phyloP scores from a whole-genome alignment of 2,329 filamentous ascomycete species.

The Pseudogymnoascus sp. region DNA sequence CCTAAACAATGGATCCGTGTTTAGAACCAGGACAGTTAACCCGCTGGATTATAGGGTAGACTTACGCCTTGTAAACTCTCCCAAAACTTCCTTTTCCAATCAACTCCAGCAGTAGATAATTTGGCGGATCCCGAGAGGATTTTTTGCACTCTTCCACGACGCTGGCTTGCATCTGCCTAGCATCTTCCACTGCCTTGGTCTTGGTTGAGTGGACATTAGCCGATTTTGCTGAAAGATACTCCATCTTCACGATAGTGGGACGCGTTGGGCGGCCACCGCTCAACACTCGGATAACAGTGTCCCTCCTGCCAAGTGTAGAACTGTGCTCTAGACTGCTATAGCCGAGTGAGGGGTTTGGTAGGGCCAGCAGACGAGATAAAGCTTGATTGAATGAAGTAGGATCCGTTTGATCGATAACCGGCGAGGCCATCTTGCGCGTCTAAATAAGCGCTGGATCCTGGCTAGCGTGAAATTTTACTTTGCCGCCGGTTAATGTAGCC shows the following conservation, averaged over 20 bases:
- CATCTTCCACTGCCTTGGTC: slow-evolving; percentile 60
- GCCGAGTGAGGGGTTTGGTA: neutral
- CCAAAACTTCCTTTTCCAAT: slow-evolving; percentile 72
- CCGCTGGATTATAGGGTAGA: neutral
- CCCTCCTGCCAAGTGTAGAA: neutral
- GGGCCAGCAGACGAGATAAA: neutral
- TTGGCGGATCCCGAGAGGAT: slow-evolving; percentile 52
- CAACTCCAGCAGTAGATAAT: slow-evolving; percentile 62
- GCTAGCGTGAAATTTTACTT: neutral
- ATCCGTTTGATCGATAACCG: neutral
- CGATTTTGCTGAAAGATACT: slow-evolving; percentile 34
- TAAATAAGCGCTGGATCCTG: slow-evolving; percentile 4
- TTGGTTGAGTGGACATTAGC: slow-evolving; percentile 42
- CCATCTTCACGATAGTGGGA: neutral
- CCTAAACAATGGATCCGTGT: slow-evolving; percentile 17
- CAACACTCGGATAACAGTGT: neutral
- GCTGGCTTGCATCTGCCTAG: slow-evolving; percentile 59
- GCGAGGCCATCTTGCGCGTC: neutral
- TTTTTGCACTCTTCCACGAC: slow-evolving; percentile 57
- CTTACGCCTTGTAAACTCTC: slow-evolving; percentile 59
- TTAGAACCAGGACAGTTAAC: slow-evolving; percentile 12
- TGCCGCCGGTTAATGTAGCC: neutral
- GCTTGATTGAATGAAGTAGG: neutral
- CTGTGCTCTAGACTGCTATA: neutral
- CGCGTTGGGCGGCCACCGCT: neutral